Evolutionary conservation across 768 basidiomycete species (phyloP).

Genomic region (Lactarius akahatsu): DNA sequence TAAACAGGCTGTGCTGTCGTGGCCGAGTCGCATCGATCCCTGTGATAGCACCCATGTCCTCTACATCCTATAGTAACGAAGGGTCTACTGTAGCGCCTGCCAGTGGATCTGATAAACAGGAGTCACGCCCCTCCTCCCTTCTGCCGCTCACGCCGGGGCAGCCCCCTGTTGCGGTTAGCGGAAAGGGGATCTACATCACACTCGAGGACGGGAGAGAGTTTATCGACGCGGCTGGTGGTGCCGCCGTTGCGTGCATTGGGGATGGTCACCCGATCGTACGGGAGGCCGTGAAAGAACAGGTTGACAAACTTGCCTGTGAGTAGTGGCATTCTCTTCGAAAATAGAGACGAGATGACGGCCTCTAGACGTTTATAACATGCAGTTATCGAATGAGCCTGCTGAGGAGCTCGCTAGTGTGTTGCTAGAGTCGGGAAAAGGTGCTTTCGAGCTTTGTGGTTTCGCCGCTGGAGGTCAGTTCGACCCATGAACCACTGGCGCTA

Average conservation of each 20-base stretch:
- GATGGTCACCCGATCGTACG: conserved; percentile 69
- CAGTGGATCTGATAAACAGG: not conserved
- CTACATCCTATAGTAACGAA: not conserved
- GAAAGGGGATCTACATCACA: conserved; percentile 67
- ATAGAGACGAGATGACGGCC: not conserved
- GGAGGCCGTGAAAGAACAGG: conserved; percentile 75
- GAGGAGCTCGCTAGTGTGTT: conserved; percentile 73
- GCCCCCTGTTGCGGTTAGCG: conserved; percentile 66
- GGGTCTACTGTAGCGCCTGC: not conserved
- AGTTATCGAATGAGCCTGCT: conserved; percentile 77
- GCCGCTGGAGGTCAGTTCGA: conserved; percentile 63
- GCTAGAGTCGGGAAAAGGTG: conserved; percentile 64
- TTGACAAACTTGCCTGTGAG: conserved; percentile 75
- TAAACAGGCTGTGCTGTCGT: not conserved
- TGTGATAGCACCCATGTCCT: conserved; percentile 2
- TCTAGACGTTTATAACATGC: conserved; percentile 85
- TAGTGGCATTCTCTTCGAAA: conserved; percentile 22
- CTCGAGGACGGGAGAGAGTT: conserved; percentile 67
- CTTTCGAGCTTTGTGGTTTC: conserved; percentile 70
- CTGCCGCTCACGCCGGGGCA: conserved; percentile 61
- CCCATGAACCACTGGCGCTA: not conserved
- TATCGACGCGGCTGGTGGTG: conserved; percentile 82
- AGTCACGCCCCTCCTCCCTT: conserved; percentile 30
- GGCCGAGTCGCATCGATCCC: not conserved
- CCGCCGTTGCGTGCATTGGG: conserved; percentile 79